Base-by-base conservation (phyloP, 1,139 yeast genomes). In the Kluyveromyces marxianus region DNA sequence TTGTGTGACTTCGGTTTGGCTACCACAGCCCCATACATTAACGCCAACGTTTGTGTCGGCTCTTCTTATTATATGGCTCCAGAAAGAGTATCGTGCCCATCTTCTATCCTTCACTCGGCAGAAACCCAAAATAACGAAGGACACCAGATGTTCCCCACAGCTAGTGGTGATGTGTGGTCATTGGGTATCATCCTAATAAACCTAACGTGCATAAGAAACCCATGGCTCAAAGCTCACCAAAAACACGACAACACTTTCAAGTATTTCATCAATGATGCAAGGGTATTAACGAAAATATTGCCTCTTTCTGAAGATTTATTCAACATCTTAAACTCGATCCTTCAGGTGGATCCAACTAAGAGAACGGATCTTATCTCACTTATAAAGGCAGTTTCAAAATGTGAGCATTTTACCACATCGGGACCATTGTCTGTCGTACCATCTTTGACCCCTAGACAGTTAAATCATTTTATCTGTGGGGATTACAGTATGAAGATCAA, bases 21-120 rank as follows among this genome's bases (percentile, higher is more conserved):
- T 14, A 78, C 89, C 51, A 72, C 74, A 48, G 73, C 79, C 4
- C 68, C 73, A 42, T 68, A 68, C 47, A 77, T 83, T 45, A 76
- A 82, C 47, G 79, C 86, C 51, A 85, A 84, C 56, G 79, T 82
- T 37, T 88, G 95, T 52, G 76, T 95, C 50, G 97, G 97, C 0
- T 83, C 94, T 4, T 76, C 87, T 32, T 89, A 85, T 65, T 89
- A 89, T 68, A 89, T 89, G 96, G 87, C 96, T 0, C 97, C 97
- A 4, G 96, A 88, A 65, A 72, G 95, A 60, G 71, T 84, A 25
- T 75, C 75, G 66, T 62, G 77, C 63, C 46, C 48, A n/a, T 36
- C 48, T 10, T 35, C 57, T 77, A 70, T 59, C 54, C 39, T 53
- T 45, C 36, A 47, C 44, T 25, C 59, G 66, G 39, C 59, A 60